These are phyloP conservation scores for Cerrena zonata DNA, from an alignment of 1,284 basidiomycete species.

Conservation along the genomic window DNA sequence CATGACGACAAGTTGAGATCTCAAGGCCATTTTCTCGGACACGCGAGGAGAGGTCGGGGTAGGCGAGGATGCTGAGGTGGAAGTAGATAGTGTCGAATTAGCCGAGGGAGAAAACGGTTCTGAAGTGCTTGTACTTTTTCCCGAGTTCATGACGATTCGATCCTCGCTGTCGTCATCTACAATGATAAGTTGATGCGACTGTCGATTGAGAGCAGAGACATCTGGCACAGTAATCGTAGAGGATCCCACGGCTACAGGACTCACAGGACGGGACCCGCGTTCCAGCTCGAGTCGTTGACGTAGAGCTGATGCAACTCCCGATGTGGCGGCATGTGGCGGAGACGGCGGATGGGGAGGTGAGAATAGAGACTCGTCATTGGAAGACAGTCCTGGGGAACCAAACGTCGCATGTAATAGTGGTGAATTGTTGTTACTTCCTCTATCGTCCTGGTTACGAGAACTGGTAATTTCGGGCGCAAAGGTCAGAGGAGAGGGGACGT, in stretches of 20 bases:
- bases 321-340: constrained; percentile 14
- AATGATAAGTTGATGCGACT: constrained; percentile 23
- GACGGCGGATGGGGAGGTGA: constrained; percentile 19
- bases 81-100: not conserved
- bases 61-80: constrained; percentile 6
- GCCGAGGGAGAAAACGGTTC: not conserved
- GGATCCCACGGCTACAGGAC: not conserved
- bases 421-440: constrained; percentile 25
- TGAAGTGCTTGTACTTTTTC: not conserved
- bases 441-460: not conserved
- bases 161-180: constrained; percentile 28
- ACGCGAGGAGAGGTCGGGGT: constrained; percentile 7
- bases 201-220: constrained; percentile 7
- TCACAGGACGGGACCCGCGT: constrained; percentile 11
- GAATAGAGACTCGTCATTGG: constrained; percentile 13
- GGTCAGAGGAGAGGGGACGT: not conserved
- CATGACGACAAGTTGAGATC: constrained; percentile 18
- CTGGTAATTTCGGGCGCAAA: constrained; percentile 3
- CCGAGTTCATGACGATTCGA: not conserved
- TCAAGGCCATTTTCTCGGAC: constrained; percentile 18
- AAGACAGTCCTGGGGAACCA: constrained; percentile 32
- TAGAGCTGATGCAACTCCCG: constrained; percentile 30
- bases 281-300: constrained; percentile 33
- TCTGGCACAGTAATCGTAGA: constrained; percentile 1
- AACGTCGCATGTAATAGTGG: constrained; percentile 52